These are phyloP conservation scores for Kodamaea alishanica DNA, from an alignment of 1,139 yeast species.

Conservation along the genomic window DNA sequence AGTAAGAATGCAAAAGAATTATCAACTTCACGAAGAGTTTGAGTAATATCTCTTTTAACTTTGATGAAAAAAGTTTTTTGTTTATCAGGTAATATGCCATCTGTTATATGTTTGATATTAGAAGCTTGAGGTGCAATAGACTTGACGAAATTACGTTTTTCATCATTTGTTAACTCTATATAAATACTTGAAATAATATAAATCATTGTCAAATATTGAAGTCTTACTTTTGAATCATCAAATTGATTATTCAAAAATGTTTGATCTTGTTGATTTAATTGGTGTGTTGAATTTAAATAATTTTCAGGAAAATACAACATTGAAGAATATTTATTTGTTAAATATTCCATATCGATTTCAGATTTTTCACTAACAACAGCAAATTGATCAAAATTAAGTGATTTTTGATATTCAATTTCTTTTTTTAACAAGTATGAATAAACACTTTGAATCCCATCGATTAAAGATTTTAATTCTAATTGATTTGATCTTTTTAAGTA, in stretches of 20 bases:
- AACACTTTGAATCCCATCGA: constrained; percentile 26
- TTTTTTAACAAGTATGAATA: constrained; percentile 29
- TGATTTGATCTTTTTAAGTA: constrained; percentile 24
- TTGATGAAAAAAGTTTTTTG: constrained; percentile 20
- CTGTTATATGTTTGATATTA: constrained; percentile 35
- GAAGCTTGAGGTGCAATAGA: constrained; percentile 24
- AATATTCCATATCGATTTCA: constrained; percentile 17
- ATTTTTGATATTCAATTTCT: constrained; percentile 22
- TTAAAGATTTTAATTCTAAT: constrained; percentile 20
- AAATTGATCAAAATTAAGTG: constrained; percentile 19
- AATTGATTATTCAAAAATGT: constrained; percentile 25
- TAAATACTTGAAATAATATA: constrained; percentile 30
- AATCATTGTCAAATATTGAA: constrained; percentile 31
- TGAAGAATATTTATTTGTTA: constrained; percentile 21
- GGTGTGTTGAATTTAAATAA: constrained; percentile 28
- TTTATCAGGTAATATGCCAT: constrained; percentile 29
- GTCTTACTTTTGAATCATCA: constrained; percentile 27
- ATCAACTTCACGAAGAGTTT: constrained; percentile 23
- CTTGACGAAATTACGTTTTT: constrained; percentile 24
- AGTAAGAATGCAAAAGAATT: constrained; percentile 26
- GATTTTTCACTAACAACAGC: constrained; percentile 15
- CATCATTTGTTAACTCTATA: constrained; percentile 24
- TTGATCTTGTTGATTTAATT: constrained; percentile 24
- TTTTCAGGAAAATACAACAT: constrained; percentile 34
- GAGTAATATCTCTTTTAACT: constrained; percentile 28